A percentile compares a stretch with the other conserved stretches of the same genome.
Conservation (phyloP, 257 asterid species). For the Nicotiana paniculata region DNA sequence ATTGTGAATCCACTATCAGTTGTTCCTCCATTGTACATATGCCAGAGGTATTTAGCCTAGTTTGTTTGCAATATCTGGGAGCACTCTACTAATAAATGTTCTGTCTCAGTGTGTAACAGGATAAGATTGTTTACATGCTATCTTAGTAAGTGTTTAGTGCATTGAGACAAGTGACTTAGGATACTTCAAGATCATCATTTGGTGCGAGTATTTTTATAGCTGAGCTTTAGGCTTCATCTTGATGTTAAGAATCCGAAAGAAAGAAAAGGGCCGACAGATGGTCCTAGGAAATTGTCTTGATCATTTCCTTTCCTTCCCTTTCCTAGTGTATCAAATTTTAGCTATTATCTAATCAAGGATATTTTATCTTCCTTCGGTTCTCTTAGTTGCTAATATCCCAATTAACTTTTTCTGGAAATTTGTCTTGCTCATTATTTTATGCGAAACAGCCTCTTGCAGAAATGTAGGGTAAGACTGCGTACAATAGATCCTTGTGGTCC, state of each 20-base stretch:
- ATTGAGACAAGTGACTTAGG: neutral
- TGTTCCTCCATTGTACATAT: neutral
- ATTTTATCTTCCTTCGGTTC: no score
- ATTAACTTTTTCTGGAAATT: neutral
- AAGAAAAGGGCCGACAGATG: neutral
- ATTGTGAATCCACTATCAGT: neutral
- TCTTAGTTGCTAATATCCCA: neutral
- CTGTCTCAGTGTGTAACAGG: neutral
- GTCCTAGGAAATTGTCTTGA: no score
- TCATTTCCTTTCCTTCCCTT: no score
- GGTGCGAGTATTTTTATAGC: neutral
- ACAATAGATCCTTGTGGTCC: no score
- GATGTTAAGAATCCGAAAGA: neutral
- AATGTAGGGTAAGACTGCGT: no score
- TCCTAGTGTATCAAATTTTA: no score
- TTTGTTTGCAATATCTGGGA: neutral
- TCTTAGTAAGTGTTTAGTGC: neutral
- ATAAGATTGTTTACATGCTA: neutral
- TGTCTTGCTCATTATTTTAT: neutral
- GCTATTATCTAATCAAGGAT: no score
- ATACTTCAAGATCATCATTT: neutral
- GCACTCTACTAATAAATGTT: neutral
- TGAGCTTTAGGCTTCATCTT: neutral
- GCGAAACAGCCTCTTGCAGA: neutral
- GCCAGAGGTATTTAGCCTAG: neutral